phyloP scores from a whole-genome alignment of 106 monocot genomes.

The Xerophyta viscosa region DNA sequence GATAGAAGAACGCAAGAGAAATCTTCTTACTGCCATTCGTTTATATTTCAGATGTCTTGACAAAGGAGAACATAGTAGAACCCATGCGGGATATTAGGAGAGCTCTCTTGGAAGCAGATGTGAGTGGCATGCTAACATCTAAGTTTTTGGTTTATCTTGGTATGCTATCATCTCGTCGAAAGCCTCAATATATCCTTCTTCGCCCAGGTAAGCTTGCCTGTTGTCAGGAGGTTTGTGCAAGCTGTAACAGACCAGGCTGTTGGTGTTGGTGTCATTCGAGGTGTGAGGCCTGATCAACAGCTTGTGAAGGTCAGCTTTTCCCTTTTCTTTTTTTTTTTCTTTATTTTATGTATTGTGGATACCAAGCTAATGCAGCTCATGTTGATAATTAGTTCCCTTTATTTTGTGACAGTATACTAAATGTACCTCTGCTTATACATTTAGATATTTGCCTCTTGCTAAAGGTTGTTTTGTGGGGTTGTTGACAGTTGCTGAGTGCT shows the following conservation, averaged over 20 bases:
- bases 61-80: conserved; percentile 95
- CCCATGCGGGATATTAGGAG: conserved; percentile 95
- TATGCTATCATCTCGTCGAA: neutral
- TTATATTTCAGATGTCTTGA: conserved; percentile 59
- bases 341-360: too few species aligned
- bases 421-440: too few species aligned
- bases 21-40: neutral
- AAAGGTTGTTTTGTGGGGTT: too few species aligned
- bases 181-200: neutral
- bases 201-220: conserved; percentile 80
- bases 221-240: conserved; percentile 83
- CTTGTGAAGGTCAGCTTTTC: conserved; percentile 66
- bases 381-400: too few species aligned
- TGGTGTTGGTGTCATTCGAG: conserved; percentile 70
- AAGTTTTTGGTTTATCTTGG: neutral
- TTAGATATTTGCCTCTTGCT: too few species aligned
- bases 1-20: too few species aligned
- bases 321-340: too few species aligned
- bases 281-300: conserved; percentile 92
- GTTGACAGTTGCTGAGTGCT: too few species aligned
- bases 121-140: conserved; percentile 15
- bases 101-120: conserved; percentile 94
- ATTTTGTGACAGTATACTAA: too few species aligned
- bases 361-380: too few species aligned
- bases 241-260: conserved; percentile 75